phyloP scores from a whole-genome alignment of 805 yeast species.

The Pichia manshurica region DNA sequence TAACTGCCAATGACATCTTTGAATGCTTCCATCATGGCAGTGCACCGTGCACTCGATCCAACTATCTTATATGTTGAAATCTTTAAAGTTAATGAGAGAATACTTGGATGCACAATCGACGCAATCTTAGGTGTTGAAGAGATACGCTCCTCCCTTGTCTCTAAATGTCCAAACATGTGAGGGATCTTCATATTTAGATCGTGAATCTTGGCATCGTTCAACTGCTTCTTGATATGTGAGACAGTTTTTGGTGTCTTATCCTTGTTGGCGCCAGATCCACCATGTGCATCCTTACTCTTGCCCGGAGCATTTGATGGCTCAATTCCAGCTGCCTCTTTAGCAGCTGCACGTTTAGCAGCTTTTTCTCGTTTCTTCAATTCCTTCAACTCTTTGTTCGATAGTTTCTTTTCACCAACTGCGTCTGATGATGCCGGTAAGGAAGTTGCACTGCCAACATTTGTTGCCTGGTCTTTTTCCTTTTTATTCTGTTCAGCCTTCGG shows the following conservation, averaged over 20 bases:
- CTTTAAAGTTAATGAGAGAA: slow-evolving; percentile 70
- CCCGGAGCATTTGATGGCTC: slow-evolving; percentile 9
- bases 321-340: slow-evolving; percentile 31
- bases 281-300: not conserved
- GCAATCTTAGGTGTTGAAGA: slow-evolving; percentile 51
- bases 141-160: slow-evolving; percentile 70
- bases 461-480: not conserved
- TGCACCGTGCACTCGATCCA: slow-evolving; percentile 84
- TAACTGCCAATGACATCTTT: slow-evolving; percentile 75
- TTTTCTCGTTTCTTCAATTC: slow-evolving; percentile 85
- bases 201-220: slow-evolving; percentile 45
- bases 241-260: slow-evolving; percentile 37
- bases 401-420: slow-evolving; percentile 11
- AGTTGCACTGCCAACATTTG: not conserved
- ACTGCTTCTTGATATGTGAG: slow-evolving; percentile 48
- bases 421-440: not conserved
- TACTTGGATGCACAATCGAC: slow-evolving; percentile 80
- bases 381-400: slow-evolving; percentile 76
- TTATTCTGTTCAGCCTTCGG: not conserved
- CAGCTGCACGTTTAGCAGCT: slow-evolving; percentile 88
- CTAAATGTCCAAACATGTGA: slow-evolving; percentile 71
- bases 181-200: slow-evolving; percentile 45
- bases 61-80: slow-evolving; percentile 80
- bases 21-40: slow-evolving; percentile 80
- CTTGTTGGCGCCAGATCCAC: not conserved